Conservation (phyloP, 148 eudicot species). For the Cornus controversa region DNA sequence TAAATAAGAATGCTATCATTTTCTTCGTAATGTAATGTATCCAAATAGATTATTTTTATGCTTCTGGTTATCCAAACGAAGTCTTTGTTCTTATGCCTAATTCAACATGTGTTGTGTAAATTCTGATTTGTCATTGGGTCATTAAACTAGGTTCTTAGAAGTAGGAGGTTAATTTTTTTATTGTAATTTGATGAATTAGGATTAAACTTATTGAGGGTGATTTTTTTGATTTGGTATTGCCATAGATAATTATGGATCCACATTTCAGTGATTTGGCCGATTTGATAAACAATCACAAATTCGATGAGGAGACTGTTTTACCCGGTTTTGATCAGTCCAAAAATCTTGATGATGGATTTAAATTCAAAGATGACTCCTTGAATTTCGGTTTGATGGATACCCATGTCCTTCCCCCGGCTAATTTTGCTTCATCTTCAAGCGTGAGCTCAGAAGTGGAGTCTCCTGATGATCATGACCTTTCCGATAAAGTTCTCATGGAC, state of each 20-base stretch:
- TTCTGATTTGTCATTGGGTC: too few relatives aligned
- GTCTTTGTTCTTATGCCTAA: too few relatives aligned
- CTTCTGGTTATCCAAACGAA: too few relatives aligned
- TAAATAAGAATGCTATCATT: too few relatives aligned
- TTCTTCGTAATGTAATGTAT: too few relatives aligned
- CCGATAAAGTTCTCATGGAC: slow-evolving; percentile 38
- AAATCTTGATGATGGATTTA: slow-evolving; percentile 11
- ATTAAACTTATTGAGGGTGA: too few relatives aligned
- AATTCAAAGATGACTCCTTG: slow-evolving; percentile 8
- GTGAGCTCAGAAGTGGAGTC: neutral
- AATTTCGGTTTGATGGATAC: slow-evolving; percentile 21
- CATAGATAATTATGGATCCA: slow-evolving; percentile 22
- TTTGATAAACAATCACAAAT: slow-evolving; percentile 1
- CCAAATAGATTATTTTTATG: too few relatives aligned
- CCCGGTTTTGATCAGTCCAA: slow-evolving; percentile 18
- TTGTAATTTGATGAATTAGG: neutral
- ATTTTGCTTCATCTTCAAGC: too few relatives aligned
- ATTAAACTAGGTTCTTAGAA: too few relatives aligned
- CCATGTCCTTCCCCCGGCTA: slow-evolving; percentile 6
- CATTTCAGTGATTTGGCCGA: slow-evolving; percentile 2
- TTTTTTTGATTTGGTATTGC: too few relatives aligned
- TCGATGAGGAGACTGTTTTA: slow-evolving; percentile 13
- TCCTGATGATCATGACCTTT: slow-evolving; percentile 6
- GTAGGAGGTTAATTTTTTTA: neutral
- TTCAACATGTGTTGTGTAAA: too few relatives aligned